Conservation (phyloP, 2,329 filamentous ascomycete genomes). For the Fusarium algeriense region DNA sequence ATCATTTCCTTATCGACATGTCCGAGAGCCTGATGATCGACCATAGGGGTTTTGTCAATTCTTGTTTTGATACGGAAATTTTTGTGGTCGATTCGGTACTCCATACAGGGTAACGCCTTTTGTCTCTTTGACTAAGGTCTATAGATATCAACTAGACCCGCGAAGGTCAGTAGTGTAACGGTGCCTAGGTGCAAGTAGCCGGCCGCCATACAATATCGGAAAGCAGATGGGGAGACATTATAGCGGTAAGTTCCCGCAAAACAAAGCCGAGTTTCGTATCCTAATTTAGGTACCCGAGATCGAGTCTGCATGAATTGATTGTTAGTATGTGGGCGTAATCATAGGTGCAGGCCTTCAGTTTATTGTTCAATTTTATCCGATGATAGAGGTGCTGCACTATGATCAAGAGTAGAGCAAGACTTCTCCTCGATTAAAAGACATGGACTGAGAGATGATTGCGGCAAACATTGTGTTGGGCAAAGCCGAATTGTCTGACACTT, state of each 20-base stretch:
- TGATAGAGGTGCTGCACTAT: background rate
- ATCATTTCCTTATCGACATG: conserved; percentile 21
- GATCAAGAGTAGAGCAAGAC: background rate
- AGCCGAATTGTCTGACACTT: conserved; percentile 26
- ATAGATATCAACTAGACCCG: conserved; percentile 4
- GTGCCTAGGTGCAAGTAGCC: conserved; percentile 26
- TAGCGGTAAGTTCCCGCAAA: conserved; percentile 34
- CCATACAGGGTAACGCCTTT: conserved; percentile 12
- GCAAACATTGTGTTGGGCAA: conserved; percentile 17
- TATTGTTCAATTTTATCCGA: background rate
- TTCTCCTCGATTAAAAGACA: conserved; percentile 1
- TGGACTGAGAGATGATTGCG: conserved; percentile 21
- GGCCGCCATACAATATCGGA: conserved; percentile 12
- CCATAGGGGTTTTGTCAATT: background rate
- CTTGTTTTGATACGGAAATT: conserved; percentile 8
- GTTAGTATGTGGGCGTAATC: background rate
- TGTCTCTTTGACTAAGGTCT: conserved; percentile 4
- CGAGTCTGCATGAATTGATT: background rate
- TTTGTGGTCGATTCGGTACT: conserved; percentile 1
- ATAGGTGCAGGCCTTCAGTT: background rate
- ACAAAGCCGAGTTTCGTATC: conserved; percentile 36
- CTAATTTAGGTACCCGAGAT: conserved; percentile 28
- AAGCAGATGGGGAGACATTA: conserved; percentile 15
- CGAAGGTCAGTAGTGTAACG: conserved; percentile 29
- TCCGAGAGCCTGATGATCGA: conserved; percentile 9